Evolutionary conservation across 352 stramenopile genomes (phyloP).

Genomic region (Phytophthora syringae): DNA sequence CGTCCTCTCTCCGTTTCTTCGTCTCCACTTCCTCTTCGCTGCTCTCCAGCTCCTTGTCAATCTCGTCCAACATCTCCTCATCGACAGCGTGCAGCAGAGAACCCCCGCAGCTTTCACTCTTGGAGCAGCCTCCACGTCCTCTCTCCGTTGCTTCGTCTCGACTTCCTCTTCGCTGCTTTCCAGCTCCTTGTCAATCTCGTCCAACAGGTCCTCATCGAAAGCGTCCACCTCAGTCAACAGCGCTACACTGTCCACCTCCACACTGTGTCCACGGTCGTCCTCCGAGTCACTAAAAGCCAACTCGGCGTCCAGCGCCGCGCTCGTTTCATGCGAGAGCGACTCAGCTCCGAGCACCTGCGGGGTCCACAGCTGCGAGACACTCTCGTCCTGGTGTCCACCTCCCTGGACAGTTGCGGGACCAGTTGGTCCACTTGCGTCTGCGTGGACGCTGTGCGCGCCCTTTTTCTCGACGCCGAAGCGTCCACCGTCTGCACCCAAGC

Average conservation of each 20-base stretch:
- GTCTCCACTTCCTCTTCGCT: slow-evolving; percentile 19
- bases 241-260: too few species aligned
- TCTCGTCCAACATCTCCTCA: slow-evolving; percentile 10
- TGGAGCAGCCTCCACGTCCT: too few species aligned
- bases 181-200: slow-evolving; percentile 34
- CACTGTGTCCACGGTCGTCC: slow-evolving; percentile 16
- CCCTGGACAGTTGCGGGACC: slow-evolving; percentile 20
- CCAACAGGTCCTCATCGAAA: slow-evolving; percentile 15
- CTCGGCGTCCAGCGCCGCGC: slow-evolving; percentile 44
- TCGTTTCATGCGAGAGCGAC: slow-evolving; percentile 24
- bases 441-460: not conserved
- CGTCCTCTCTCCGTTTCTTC: too few species aligned
- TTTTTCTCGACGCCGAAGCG: slow-evolving; percentile 8
- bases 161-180: slow-evolving; percentile 19
- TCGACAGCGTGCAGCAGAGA: too few species aligned
- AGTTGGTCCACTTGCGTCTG: slow-evolving; percentile 18
- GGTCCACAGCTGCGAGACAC: not conserved
- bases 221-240: too few species aligned
- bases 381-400: not conserved
- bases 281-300: slow-evolving; percentile 45
- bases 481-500: slow-evolving; percentile 27
- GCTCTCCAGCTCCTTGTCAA: slow-evolving; percentile 31
- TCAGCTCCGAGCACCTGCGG: slow-evolving; percentile 6
- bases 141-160: too few species aligned
- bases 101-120: too few species aligned